These are phyloP conservation scores for Nakataea oryzae DNA, from an alignment of 2,329 filamentous ascomycete genomes.

Conservation along the genomic window DNA sequence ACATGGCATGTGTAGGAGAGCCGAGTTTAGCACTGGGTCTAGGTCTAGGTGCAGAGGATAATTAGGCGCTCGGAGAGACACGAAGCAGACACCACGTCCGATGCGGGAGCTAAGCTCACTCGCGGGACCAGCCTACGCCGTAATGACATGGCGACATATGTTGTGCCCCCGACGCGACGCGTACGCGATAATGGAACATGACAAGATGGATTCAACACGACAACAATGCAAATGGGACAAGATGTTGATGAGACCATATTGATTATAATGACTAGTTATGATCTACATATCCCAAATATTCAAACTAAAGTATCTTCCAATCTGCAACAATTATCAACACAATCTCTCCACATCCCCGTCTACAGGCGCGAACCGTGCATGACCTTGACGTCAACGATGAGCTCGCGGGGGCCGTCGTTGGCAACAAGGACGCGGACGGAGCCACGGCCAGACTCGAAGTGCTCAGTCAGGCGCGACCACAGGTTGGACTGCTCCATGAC, in stretches of 20 bases:
- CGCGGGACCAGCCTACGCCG: no score
- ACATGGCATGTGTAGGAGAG: no score
- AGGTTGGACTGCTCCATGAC: slow-evolving; percentile 94
- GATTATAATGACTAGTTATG: not conserved
- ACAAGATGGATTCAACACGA: no score
- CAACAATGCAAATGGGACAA: not conserved
- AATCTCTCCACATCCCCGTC: slow-evolving; percentile 12
- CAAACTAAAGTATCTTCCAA: not conserved
- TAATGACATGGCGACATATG: no score
- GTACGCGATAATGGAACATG: not conserved
- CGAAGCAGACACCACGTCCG: no score
- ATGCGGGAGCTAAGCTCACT: no score
- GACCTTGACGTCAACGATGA: slow-evolving; percentile 98
- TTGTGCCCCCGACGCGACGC: no score
- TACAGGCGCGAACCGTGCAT: slow-evolving; percentile 71
- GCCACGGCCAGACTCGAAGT: slow-evolving; percentile 87
- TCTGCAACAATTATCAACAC: not conserved
- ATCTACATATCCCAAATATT: not conserved
- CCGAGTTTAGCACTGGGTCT: no score
- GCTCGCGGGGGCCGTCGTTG: slow-evolving; percentile 83
- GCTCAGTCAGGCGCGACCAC: slow-evolving; percentile 65
- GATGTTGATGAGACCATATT: not conserved
- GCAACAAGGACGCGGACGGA: slow-evolving; percentile 93
- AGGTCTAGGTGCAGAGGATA: no score
- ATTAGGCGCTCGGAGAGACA: no score